Percentiles rank a stretch among this genome's conserved stretches.
These are phyloP conservation scores for Cytospora paraplurivora DNA, from an alignment of 2,329 filamentous ascomycete genomes.

Conservation along the genomic window DNA sequence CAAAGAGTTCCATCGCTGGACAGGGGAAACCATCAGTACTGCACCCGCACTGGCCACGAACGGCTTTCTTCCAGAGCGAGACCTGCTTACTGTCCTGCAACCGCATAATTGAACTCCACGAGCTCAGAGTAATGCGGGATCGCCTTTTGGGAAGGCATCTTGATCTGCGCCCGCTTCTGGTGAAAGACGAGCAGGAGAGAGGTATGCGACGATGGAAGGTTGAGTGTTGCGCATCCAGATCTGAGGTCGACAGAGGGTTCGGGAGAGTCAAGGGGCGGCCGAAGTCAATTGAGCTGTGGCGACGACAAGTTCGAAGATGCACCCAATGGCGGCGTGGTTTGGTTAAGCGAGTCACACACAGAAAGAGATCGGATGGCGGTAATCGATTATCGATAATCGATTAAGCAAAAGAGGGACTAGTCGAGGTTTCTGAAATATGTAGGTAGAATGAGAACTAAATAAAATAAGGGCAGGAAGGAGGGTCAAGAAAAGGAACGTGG, in stretches of 20 bases:
- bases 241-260: neutral
- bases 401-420: constrained; percentile 3
- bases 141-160: constrained; percentile 34
- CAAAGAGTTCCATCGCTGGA: constrained; percentile 85
- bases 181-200: constrained; percentile 17
- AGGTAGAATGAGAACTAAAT: constrained; percentile 7
- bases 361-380: constrained; percentile 3
- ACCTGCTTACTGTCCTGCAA: constrained; percentile 77
- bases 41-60: neutral
- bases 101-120: constrained; percentile 71
- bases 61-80: neutral
- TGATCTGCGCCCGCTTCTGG: constrained; percentile 31
- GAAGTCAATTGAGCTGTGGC: constrained; percentile 24
- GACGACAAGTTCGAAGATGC: constrained; percentile 19
- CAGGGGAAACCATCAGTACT: constrained; percentile 29
- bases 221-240: constrained; percentile 24
- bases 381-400: constrained; percentile 2
- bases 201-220: constrained; percentile 6
- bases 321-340: constrained; percentile 4
- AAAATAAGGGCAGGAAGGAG: constrained; percentile 22
- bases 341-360: constrained; percentile 10
- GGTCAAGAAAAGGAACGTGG: constrained; percentile 14
- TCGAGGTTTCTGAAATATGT: constrained; percentile 1
- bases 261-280: constrained; percentile 16
- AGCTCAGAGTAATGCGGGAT: constrained; percentile 64